Evolutionary conservation across 2,329 filamentous ascomycete species (phyloP), one percentile per base, ranked within the genome.

Genomic region (Aureobasidium sp.): DNA sequence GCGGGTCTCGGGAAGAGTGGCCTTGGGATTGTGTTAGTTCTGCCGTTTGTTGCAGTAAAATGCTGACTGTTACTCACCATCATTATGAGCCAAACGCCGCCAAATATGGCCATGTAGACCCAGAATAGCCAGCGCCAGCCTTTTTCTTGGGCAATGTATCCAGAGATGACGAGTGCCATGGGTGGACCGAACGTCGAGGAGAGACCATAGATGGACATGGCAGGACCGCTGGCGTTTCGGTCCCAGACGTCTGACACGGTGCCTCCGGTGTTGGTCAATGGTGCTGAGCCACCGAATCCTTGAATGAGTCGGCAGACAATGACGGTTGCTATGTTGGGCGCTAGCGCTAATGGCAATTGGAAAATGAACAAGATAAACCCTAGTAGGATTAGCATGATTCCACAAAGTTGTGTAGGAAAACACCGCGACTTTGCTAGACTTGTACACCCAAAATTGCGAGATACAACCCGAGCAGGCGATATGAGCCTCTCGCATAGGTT

Each of bases 111-210:
- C 67, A 69, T 68, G 56, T 67, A 65, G 8, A 67, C 60, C 68
- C 68, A 70, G 63, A 70, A 70, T 2, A 68, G 20, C 62, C 65
- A 67, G 5, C 64, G 64, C 65, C 65, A 69, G 17, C 65, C 65
- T 17, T 61, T 58, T 2, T 65, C 39, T 14, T 63, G 59, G 0
- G 66, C 72, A 25, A 76, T 70, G 57, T 74, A 76, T 1, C 73
- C 73, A 12, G 68, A 71, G 12, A 76, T 64, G 1, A 74, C 69
- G 1, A 75, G 65, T 0, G 72, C 72, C 62, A 71, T 70, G 0
- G 72, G 72, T 2, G 72, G 72, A 8, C 72, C 72, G 41, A 74
- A 73, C 0, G 72, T 74, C 34, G 70, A 73, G 41, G 69, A 73
- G 5, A 74, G 64, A 1, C 72, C 72, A 52, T 74, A 75, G 0